Percentiles rank a stretch among this genome's conserved stretches.
These are phyloP conservation scores for Penicillium odoratum DNA, from an alignment of 495 filamentous ascomycete species.

Conservation along the genomic window DNA sequence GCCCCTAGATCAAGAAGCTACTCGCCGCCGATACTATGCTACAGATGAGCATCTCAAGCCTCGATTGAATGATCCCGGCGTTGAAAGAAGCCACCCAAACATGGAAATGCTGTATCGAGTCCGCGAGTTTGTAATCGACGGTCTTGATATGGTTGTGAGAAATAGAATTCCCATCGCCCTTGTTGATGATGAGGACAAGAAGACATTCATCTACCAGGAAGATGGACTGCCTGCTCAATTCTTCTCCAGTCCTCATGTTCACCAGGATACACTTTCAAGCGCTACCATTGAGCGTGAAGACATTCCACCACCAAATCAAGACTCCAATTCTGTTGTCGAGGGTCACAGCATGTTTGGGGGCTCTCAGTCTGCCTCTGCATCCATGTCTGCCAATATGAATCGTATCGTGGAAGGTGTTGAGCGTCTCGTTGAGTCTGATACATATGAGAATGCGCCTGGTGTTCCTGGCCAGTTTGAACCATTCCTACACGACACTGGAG, in stretches of 20 bases:
- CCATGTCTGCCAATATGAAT: slow-evolving; percentile 53
- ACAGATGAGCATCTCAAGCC: slow-evolving; percentile 50
- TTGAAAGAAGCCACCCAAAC: slow-evolving; percentile 61
- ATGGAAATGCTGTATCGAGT: slow-evolving; percentile 72
- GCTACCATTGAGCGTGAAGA: slow-evolving; percentile 47
- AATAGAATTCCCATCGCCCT: slow-evolving; percentile 51
- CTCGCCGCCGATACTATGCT: slow-evolving; percentile 50
- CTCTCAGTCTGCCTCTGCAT: slow-evolving; percentile 48
- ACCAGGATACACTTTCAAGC: slow-evolving; percentile 38
- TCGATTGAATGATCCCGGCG: slow-evolving; percentile 52
- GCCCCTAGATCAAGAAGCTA: slow-evolving; percentile 57
- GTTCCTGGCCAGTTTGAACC: slow-evolving; percentile 25
- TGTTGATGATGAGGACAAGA: slow-evolving; percentile 47
- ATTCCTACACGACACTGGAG: slow-evolving; percentile 22
- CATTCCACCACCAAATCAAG: slow-evolving; percentile 36
- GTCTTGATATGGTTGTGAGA: slow-evolving; percentile 55
- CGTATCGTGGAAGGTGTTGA: slow-evolving; percentile 62
- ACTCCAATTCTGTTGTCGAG: slow-evolving; percentile 34
- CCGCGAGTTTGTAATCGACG: slow-evolving; percentile 66
- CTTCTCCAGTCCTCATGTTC: slow-evolving; percentile 43
- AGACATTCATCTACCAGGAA: slow-evolving; percentile 57
- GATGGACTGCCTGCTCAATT: slow-evolving; percentile 53
- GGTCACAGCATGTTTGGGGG: slow-evolving; percentile 40
- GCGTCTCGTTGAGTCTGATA: slow-evolving; percentile 59
- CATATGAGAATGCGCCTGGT: slow-evolving; percentile 44